Evolutionary conservation across 345 rosid genomes (phyloP), one percentile per base, ranked within the genome.

Genomic region (Lenwebbia sp.): DNA sequence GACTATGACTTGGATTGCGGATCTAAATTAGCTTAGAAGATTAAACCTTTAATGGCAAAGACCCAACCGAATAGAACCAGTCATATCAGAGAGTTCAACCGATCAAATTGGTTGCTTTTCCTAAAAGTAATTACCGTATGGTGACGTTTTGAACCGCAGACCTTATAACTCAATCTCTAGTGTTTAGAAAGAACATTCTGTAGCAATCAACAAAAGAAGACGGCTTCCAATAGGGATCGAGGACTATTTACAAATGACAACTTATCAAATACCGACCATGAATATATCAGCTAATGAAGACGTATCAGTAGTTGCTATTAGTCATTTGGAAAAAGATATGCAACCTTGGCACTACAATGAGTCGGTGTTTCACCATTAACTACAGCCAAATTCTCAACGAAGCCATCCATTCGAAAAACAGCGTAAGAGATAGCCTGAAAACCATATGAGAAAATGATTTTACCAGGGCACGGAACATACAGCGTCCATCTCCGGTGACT

Each of bases 381-480:
- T 82, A 50, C 56, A 4, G 84, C 44, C 54, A 51, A 82, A 44
- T 82, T 17, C 33, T 82, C 58, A 1, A 82, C 2, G 10, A 17
- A 51, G n/a, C 26, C 9, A 1, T 0, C 25, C 54, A 82, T 26
- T n/a, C 26, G 7, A n/a, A 51, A 10, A 41, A 52, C 8, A 0
- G 12, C 58, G 17, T 28, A 10, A 82, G 28, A 14, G 56, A 82
- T 82, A 83, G 49, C 81, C 81, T 0, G 5, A 25, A 70, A 70
- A 70, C 14, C 22, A 13, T 37, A 82, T n/a, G 62, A 62, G 74
- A 55, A 55, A n/a, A 62, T 37, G 22, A 7, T 19, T 76, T 82
- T 82, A 96, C 98, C 98, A 96, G 84, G 26, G 98, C 97, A 86
- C 98, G 96, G 87, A 96, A 96, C 15, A 96, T 89, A 89, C 99